Conservation (phyloP, 1,139 yeast genomes). For the Debaryomyces fabryi region DNA sequence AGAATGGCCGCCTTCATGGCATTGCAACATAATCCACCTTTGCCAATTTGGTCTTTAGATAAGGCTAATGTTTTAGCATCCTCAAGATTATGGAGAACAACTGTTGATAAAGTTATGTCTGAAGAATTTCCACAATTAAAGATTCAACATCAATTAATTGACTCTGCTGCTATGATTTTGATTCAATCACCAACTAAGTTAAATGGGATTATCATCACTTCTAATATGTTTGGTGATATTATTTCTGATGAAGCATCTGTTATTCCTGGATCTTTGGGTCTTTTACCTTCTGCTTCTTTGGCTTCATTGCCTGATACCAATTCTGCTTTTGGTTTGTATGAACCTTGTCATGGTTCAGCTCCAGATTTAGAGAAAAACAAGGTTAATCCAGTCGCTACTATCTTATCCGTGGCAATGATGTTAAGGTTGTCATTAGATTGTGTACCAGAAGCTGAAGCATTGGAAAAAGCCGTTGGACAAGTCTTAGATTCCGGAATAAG, state of each 20-base stretch:
- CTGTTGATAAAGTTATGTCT: slow-evolving; percentile 80
- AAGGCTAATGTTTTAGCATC: slow-evolving; percentile 97
- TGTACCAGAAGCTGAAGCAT: slow-evolving; percentile 80
- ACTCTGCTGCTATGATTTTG: slow-evolving; percentile 97
- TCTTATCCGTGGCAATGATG: slow-evolving; percentile 97
- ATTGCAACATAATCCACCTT: slow-evolving; percentile 87
- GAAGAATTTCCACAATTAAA: slow-evolving; percentile 88
- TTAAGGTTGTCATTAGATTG: slow-evolving; percentile 83
- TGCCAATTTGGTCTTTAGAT: slow-evolving; percentile 93
- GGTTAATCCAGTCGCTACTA: slow-evolving; percentile 95
- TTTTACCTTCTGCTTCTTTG: slow-evolving; percentile 93
- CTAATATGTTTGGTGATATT: slow-evolving; percentile 98
- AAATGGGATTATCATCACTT: slow-evolving; percentile 89
- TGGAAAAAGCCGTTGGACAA: slow-evolving; percentile 83
- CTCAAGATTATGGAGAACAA: slow-evolving; percentile 93
- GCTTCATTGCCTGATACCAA: slow-evolving; percentile 95
- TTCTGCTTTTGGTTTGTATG: slow-evolving; percentile 92
- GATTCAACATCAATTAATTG: slow-evolving; percentile 91
- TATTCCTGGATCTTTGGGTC: slow-evolving; percentile 95
- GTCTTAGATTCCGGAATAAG: slow-evolving; percentile 83
- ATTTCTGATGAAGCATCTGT: slow-evolving; percentile 97
- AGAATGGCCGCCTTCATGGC: slow-evolving; percentile 99
- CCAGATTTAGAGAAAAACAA: slow-evolving; percentile 87
- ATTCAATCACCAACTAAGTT: slow-evolving; percentile 87
- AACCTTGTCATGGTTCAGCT: slow-evolving; percentile 98